Evolutionary conservation across 257 asterid genomes (phyloP).

Genomic region (Solanum pinnatisectum): DNA sequence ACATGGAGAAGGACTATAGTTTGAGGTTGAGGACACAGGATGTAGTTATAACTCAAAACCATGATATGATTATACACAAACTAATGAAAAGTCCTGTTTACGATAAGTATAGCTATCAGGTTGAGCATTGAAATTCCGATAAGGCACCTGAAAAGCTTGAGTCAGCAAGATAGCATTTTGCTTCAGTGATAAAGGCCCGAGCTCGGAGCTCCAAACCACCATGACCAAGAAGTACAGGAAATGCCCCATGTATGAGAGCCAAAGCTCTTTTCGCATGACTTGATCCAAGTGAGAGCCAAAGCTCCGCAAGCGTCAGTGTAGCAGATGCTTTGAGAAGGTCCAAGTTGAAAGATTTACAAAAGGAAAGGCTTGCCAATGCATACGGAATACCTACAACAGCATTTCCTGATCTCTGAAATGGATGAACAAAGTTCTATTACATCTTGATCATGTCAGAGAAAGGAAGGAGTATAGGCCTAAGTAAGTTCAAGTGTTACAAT

Average conservation of each 20-base stretch:
- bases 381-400: conserved; percentile 91
- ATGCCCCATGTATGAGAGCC: conserved; percentile 68
- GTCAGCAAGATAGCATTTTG: conserved; percentile 83
- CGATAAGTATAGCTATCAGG: not conserved
- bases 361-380: conserved; percentile 93
- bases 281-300: conserved; percentile 92
- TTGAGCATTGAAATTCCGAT: not conserved
- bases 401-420: conserved; percentile 73
- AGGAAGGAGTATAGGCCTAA: not conserved
- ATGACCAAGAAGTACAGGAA: conserved; percentile 87
- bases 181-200: conserved; percentile 77
- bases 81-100: not conserved
- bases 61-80: not conserved
- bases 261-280: conserved; percentile 75
- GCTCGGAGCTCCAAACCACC: conserved; percentile 93
- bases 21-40: not conserved
- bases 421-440: not conserved
- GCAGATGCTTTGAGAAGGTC: conserved; percentile 97
- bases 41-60: not conserved
- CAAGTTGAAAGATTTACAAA: conserved; percentile 84
- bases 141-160: conserved; percentile 64
- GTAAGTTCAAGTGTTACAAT: not conserved
- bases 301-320: conserved; percentile 72
- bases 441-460: not conserved
- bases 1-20: not conserved